Base-by-base conservation (phyloP, 345 rosid species). In the Citrus maxima region DNA sequence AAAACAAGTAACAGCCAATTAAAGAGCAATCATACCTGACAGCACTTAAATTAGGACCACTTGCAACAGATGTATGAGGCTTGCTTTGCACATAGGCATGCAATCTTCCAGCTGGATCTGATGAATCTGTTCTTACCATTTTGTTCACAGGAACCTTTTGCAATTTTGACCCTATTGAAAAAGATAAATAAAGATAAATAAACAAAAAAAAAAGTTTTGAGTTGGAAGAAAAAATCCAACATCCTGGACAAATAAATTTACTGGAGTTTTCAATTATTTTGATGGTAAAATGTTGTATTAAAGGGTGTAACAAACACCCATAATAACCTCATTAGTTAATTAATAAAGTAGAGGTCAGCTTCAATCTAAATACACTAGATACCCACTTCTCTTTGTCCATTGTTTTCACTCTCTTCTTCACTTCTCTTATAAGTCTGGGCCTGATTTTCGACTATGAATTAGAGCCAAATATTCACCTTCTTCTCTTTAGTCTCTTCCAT, bases 41-140 rank as follows among this genome's bases (percentile, higher is more conserved):
- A 70, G 87, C 88, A 85, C 81, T 84, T 90, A 95, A 85, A 79
- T 81, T 85, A 73, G 87, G 80, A 73, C 83, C 81, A 65, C 37
- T 84, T 77, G 81, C 94, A 82, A 74, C 73, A 38, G 79, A 77
- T n/a, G 78, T 82, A 42, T 59, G 77, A 73, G 95, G 84, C 79
- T 86, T 91, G 72, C 86, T 82, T 77, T 81, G 88, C 84, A 92
- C 79, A 78, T 87, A 96, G 68, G 97, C 93, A 84, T 91, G 93
- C 90, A 96, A 78, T 87, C 97, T 89, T 87, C 99, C 99, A 27
- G 97, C 95, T 78, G 98, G 99, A 80, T 90, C 92, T 40, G 85
- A 86, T 76, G 91, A 89, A 86, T 96, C 98, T 28, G 93, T 93
- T 88, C 99, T 90, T 61, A 96, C 97, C 91, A 90, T 90, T 86